Base-by-base conservation (phyloP, 805 yeast species). In the Maudiozyma turicensis region DNA sequence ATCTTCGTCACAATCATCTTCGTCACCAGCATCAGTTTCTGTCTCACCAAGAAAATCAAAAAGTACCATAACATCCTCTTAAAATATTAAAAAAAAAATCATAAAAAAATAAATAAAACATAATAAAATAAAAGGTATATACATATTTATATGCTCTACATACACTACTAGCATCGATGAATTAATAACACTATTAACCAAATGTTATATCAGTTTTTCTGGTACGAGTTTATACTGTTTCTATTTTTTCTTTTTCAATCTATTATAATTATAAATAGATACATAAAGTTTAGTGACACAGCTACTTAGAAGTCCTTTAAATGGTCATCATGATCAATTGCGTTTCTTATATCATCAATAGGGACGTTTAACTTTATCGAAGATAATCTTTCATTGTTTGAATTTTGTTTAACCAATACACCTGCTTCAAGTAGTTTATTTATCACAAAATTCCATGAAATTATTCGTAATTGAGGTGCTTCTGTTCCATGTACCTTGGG, bases 341-440 rank as follows among this genome's bases (percentile, higher is more conserved):
- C 83, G 35, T 73, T 70, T 26, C 73, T 59, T 1, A 88, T 72
- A 51, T 86, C 95, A 50, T 82, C 91, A 44, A 79, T 83, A 3
- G 90, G 78, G 0, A 87, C 71, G 54, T 78, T 80, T 51, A 93
- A 68, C 47, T 84, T 76, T 0, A 91, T 68, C 49, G 81, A 65
- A 28, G 82, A 74, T 48, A 77, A 68, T 46, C 96, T 72, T 58
- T 86, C 95, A 30, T 88, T 82, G 45, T 75, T 76, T 50, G 77
- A 69, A 44, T 77, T 77, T 59, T 86, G 95, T 57, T 80, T 83
- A 3, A 80, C 69, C 2, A 93, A 53, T 6, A 91, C 69, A 0
- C 97, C 98, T 42, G 82, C 80, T 49, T 89, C 96, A 11, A 79
- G 78, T 48, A 91, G 69, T 57, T 88, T 95, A 44, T 74, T 72